Base-by-base conservation (phyloP, 768 basidiomycete genomes). In the Suillus plorans region DNA sequence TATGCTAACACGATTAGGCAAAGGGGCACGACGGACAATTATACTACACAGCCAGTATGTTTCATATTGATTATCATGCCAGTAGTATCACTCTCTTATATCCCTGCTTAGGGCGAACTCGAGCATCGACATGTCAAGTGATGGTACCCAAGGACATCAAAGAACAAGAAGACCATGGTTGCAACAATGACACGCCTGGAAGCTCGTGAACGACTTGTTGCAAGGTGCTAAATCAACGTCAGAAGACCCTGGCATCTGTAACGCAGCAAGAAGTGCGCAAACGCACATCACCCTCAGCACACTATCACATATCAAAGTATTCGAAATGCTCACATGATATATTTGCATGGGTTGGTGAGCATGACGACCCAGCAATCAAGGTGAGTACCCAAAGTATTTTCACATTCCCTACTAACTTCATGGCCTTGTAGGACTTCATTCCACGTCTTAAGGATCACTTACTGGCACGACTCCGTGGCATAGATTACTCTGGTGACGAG, bases 81-180 rank as follows among this genome's bases (percentile, higher is more conserved):
- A 10, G 45, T 22, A 12, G n/a, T 47, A 22, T 45, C 20, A 12
- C n/a, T 45, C n/a, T n/a, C 45, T 22, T 47, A 49, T 45, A 47
- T 45, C 3, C 1, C 22, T 60, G 8, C 31, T 47, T 37, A 81
- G 80, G 77, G 79, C 4, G 80, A 82, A 67, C 70, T 76, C 0
- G 73, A 80, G 60, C 81, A 84, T 63, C 63, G 71, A 1, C 65
- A 53, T 0, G 67, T 77, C 37, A 84, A 84, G 66, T 68, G 67
- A 0, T 63, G 77, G n/a, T 84, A 81, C 62, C 63, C 63, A 0
- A 52, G 69, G 0, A 79, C 79, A 0, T 79, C 78, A 65, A 81
- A 80, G 63, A 73, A 69, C 22, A 47, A 60, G 39, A 75, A 28
- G 62, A 67, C 20, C 41, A 57, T 1, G 80, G 59, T 47, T 25